Evolutionary conservation across 2,329 filamentous ascomycete genomes (phyloP).

Genomic region (Leptodontidium sp.): DNA sequence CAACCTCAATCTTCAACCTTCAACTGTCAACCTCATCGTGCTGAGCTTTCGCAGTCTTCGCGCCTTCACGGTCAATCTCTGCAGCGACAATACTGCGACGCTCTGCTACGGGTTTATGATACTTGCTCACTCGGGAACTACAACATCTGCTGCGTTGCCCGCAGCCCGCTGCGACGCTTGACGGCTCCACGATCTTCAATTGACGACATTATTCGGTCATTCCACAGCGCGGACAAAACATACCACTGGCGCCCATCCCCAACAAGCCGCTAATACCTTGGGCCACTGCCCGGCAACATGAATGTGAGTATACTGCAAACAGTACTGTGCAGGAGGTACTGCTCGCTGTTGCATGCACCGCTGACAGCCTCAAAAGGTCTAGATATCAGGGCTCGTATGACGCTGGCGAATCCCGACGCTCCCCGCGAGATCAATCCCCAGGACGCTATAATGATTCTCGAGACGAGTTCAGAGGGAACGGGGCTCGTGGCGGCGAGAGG

Average conservation of each 20-base stretch:
- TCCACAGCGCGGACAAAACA: not conserved
- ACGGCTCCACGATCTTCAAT: slow-evolving; percentile 6
- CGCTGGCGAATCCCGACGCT: slow-evolving; percentile 50
- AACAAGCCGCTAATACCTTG: slow-evolving; percentile 17
- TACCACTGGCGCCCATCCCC: not conserved
- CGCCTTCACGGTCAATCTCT: too few relatives aligned
- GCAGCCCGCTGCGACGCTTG: slow-evolving; percentile 14
- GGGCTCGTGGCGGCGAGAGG: slow-evolving; percentile 42
- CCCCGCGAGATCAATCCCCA: slow-evolving; percentile 52
- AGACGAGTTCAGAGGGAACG: slow-evolving; percentile 44
- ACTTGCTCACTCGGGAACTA: not conserved
- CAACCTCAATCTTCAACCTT: slow-evolving; percentile 8
- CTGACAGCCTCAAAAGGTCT: slow-evolving; percentile 40
- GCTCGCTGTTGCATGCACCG: not conserved
- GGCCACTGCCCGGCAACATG: slow-evolving; percentile 29
- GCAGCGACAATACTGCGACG: not conserved
- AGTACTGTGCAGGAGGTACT: not conserved
- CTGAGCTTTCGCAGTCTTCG: not conserved
- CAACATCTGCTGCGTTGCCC: slow-evolving; percentile 13
- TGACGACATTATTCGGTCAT: slow-evolving; percentile 1
- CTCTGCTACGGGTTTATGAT: not conserved
- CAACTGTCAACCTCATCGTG: not conserved
- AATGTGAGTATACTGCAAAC: slow-evolving; percentile 23
- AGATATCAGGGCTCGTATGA: slow-evolving; percentile 49
- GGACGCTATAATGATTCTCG: slow-evolving; percentile 45